Base-by-base conservation (phyloP, 2,329 filamentous ascomycete genomes). In the Neopestalotiopsis sp. region DNA sequence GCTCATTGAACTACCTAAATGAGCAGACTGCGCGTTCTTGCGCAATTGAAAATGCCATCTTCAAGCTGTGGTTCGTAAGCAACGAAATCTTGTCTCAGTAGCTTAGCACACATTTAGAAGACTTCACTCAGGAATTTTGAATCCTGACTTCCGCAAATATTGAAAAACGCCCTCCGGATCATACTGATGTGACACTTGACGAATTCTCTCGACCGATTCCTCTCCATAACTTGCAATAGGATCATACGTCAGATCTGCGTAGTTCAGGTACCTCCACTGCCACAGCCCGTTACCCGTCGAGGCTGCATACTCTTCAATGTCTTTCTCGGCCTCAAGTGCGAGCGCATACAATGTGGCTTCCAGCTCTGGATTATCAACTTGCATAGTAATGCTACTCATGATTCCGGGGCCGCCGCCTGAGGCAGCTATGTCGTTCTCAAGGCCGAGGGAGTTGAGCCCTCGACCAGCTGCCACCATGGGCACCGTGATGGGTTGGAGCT, bases 381-480 rank as follows among this genome's bases (percentile, higher is more conserved):
- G 76, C 24, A 77, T 71, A 68, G 76, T 72, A 17, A 73, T 67
- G 28, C 77, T 75, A 74, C 77, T 79, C 53, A 75, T 70, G 42
- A 77, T 68, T 13, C 75, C 75, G 0, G 57, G 28, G 12, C 28
- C 14, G 66, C 77, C 78, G 7, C 57, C 30, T 24, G 77, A 78
- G 53, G 76, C 73, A 53, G 45, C 45, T 71, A 75, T 66, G 9
- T 64, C 76, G 73, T 79, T 76, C 24, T 59, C 57, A 5, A 84
- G 73, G 7, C 79, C 79, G 30, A 84, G 75, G 65, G 84, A 77
- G 70, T 81, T 82, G 45, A 79, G 80, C 66, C 82, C 80, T 64
- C 76, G 78, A 40, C 75, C 76, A 13, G 79, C 73, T 61, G 76
- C 70, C 58, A 74, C 76, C 70, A 79, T 78, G 7, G 79, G 72